Conservation (phyloP, 2,329 filamentous ascomycete genomes). For the Colletotrichum theobromicola region DNA sequence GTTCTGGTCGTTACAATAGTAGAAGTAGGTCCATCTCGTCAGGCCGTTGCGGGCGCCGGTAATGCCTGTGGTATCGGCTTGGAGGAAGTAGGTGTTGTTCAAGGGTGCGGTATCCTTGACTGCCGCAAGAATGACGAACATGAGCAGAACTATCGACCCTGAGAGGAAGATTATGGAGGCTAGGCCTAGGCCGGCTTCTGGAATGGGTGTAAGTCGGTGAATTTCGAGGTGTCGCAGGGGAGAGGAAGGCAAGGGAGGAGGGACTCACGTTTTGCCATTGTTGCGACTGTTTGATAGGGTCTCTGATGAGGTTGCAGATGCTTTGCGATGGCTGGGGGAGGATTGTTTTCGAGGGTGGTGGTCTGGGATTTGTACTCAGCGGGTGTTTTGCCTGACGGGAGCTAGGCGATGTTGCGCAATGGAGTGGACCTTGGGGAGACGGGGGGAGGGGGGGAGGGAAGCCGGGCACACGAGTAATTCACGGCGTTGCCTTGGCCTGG, state of each 20-base stretch:
- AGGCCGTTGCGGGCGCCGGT: conserved; percentile 63
- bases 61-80: conserved; percentile 77
- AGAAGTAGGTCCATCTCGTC: conserved; percentile 92
- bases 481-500: not conserved
- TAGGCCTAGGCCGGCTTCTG: conserved; percentile 47
- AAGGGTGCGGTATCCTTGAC: conserved; percentile 59
- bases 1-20: conserved; percentile 72
- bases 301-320: not conserved
- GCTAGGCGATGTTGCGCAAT: not conserved
- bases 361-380: conserved; percentile 13
- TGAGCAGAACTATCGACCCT: conserved; percentile 57
- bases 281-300: not conserved
- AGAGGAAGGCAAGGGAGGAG: not conserved
- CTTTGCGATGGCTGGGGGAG: conserved; percentile 1
- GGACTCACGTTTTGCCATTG: conserved; percentile 13
- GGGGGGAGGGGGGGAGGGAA: not conserved
- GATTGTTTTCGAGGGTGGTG: not conserved
- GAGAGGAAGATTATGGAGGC: conserved; percentile 54
- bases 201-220: conserved; percentile 13
- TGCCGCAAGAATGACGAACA: conserved; percentile 64
- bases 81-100: conserved; percentile 83
- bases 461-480: not conserved
- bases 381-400: not conserved
- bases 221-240: not conserved
- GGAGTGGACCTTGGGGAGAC: not conserved